Conservation (phyloP, 1,139 yeast species). For the Eremothecium cymbalariae region DNA sequence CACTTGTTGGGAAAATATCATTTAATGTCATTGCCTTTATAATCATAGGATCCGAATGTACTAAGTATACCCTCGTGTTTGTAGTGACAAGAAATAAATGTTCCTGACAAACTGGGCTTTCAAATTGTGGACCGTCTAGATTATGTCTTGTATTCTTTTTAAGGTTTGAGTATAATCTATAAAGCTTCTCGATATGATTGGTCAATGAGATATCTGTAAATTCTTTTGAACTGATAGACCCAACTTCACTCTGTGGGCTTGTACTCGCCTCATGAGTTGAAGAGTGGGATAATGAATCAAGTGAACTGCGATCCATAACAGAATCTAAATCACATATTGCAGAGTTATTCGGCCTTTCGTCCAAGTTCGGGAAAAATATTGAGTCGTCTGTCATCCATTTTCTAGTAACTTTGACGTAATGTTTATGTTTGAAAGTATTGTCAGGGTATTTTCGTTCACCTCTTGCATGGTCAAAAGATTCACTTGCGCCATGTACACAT, state of each 20-base stretch:
- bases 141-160: slow-evolving; percentile 11
- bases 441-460: too few species aligned
- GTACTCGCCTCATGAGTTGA: too few species aligned
- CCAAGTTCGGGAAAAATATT: too few species aligned
- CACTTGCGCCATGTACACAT: too few species aligned
- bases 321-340: too few species aligned
- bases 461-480: too few species aligned
- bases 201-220: slow-evolving; percentile 6
- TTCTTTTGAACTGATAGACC: background rate
- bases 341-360: too few species aligned
- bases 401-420: background rate
- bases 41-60: slow-evolving; percentile 31
- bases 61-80: slow-evolving; percentile 12
- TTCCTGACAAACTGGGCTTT: slow-evolving; percentile 11
- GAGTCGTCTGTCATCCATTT: background rate
- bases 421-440: too few species aligned
- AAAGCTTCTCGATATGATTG: slow-evolving; percentile 19
- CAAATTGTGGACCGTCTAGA: slow-evolving; percentile 15
- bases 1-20: slow-evolving; percentile 34
- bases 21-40: slow-evolving; percentile 39
- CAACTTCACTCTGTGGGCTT: too few species aligned
- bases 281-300: too few species aligned
- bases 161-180: slow-evolving; percentile 10
- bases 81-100: slow-evolving; percentile 22
- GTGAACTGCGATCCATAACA: too few species aligned